These are phyloP conservation scores for Cylindrotheca closterium DNA, from an alignment of 108 stramenopile genomes.

Conservation along the genomic window DNA sequence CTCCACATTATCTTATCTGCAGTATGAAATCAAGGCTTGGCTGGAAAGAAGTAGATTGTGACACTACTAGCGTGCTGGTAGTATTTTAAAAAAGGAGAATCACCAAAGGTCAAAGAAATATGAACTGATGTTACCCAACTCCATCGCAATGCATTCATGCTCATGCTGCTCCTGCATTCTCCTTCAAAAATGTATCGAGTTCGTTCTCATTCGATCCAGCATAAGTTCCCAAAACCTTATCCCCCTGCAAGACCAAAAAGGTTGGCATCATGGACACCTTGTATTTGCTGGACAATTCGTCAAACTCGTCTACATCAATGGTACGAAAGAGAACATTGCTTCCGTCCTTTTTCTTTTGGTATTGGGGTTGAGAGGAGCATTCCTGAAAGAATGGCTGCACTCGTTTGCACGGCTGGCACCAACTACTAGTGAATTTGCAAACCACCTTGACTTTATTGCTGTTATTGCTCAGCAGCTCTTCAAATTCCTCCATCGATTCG, in stretches of 20 bases:
- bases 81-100: no score
- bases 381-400: slow-evolving; percentile 66
- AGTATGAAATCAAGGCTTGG: no score
- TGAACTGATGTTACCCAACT: no score
- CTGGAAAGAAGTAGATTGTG: no score
- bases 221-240: slow-evolving; percentile 17
- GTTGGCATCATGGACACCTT: slow-evolving; percentile 86
- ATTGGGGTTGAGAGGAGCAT: slow-evolving; percentile 34
- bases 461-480: slow-evolving; percentile 11
- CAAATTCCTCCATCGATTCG: slow-evolving; percentile 34
- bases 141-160: no score
- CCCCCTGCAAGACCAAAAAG: slow-evolving; percentile 57
- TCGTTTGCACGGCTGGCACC: slow-evolving; percentile 85
- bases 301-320: slow-evolving; percentile 85
- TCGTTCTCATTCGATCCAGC: slow-evolving; percentile 25
- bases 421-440: slow-evolving; percentile 72
- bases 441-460: slow-evolving; percentile 40
- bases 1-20: no score
- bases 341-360: background rate
- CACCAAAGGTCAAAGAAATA: no score
- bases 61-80: no score
- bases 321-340: slow-evolving; percentile 30
- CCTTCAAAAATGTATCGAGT: slow-evolving; percentile 24
- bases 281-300: slow-evolving; percentile 55
- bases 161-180: background rate